Evolutionary conservation across 1,284 basidiomycete species (phyloP), one percentile per base, ranked within the genome.

Genomic region (Serendipita sp.): DNA sequence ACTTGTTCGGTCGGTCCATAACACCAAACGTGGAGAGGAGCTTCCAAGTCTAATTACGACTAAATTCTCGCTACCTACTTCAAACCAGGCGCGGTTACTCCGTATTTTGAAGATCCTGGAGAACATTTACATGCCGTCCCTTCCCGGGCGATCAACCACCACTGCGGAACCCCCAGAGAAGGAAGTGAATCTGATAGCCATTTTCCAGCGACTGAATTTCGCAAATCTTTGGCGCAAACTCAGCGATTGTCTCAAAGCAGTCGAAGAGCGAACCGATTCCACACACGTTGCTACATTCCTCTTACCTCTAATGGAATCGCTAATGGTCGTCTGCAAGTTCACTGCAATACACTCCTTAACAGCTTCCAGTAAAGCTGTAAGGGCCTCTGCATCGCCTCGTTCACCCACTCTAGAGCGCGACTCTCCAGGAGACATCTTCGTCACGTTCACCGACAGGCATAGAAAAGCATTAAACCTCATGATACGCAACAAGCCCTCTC

Each of bases 251-350:
- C 78, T 98, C 35, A 82, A 82, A 0, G 77, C 87, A 60, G 87
- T 96, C 63, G 90, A 93, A 70, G 83, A 86, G 66, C 85, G 85
- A 65, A 78, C 85, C 0, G 84, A 88, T 67, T 84, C 87, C 58
- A 89, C 91, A 65, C 89, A 94, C 70, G 85, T 94, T 60, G 89
- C 91, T 1, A 93, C 91, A 0, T 90, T 95, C 26, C 77, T 97
- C 1, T 77, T 97, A 17, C 94, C 93, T 10, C 77, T 96, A 41
- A 94, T 97, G 66, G 93, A 97, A 73, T 84, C 93, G 0, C 77
- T 99, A 66, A 97, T 99, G 92, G 95, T 99, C 1, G 91, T 99
- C 30, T 97, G 92, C 81, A 97, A 97, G 73, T 92, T 96, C 71
- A 90, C 89, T 47, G 84, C 83, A 8, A 76, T 85, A 13, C 85